Conservation (phyloP, 2,329 filamentous ascomycete species). For the Epichloe gansuensis region DNA sequence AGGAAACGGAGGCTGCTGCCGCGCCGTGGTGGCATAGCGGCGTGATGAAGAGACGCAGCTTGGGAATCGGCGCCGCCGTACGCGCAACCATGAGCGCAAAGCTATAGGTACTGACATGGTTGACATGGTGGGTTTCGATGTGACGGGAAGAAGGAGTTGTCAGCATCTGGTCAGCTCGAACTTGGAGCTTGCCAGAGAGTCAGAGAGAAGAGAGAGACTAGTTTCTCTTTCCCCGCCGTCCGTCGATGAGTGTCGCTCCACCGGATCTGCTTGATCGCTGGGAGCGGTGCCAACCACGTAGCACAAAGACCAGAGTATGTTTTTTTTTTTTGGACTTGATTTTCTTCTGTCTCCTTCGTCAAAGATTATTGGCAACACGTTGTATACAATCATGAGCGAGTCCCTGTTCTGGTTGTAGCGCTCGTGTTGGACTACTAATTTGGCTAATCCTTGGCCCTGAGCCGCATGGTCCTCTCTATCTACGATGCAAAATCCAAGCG, state of each 20-base stretch:
- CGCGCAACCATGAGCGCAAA: not conserved
- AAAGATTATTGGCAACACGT: no score
- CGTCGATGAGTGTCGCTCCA: not conserved
- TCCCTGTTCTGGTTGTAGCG: not conserved
- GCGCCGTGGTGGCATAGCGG: slow-evolving; percentile 10
- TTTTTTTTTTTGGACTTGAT: not conserved
- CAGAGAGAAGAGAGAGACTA: not conserved
- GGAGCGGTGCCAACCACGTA: no score
- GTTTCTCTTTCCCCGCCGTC: not conserved
- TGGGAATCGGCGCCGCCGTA: not conserved
- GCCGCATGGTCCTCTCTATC: not conserved
- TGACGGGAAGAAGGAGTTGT: not conserved
- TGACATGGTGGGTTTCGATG: slow-evolving; percentile 1
- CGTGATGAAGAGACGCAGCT: not conserved
- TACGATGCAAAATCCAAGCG: slow-evolving; percentile 1
- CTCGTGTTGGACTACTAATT: not conserved
- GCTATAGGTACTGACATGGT: slow-evolving; percentile 3
- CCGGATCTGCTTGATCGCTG: not conserved
- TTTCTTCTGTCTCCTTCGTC: no score
- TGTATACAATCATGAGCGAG: no score
- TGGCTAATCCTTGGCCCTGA: not conserved
- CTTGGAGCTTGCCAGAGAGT: slow-evolving; percentile 7
- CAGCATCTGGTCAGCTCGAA: slow-evolving; percentile 10
- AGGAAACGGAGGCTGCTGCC: slow-evolving; percentile 21
- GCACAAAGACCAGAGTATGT: no score